Percentiles rank a stretch among this genome's conserved stretches.
Conservation (phyloP, 495 filamentous ascomycete genomes). For the Xylaria venustula region DNA sequence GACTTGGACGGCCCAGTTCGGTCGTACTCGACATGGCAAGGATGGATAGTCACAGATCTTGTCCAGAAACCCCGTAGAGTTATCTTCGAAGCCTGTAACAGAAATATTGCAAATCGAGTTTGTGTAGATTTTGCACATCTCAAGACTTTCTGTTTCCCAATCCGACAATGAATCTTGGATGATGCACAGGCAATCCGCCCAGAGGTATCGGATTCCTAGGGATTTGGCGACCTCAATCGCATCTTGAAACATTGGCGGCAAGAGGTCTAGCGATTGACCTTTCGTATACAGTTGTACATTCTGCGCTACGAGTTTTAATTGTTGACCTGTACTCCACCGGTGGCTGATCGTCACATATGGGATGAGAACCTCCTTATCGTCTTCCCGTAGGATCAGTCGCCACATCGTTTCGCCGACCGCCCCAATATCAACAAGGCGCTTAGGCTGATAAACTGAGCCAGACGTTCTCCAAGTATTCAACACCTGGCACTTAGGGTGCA, state of each 20-base stretch:
- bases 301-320: neutral
- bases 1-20: neutral
- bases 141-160: slow-evolving; percentile 18
- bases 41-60: neutral
- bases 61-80: neutral
- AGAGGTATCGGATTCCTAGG: slow-evolving; percentile 17
- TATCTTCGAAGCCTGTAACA: neutral
- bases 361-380: neutral
- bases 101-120: slow-evolving; percentile 1
- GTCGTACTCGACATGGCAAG: neutral
- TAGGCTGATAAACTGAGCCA: neutral
- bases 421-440: neutral
- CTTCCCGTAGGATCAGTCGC: neutral
- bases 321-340: neutral
- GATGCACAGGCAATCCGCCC: slow-evolving; percentile 24
- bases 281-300: neutral
- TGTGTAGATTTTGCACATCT: slow-evolving; percentile 16
- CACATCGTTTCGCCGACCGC: neutral
- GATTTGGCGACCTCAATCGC: slow-evolving; percentile 16
- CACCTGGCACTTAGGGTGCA: neutral
- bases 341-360: neutral
- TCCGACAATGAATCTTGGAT: slow-evolving; percentile 18
- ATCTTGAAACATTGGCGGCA: slow-evolving; percentile 17
- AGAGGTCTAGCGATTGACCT: neutral
- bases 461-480: neutral